phyloP scores from a whole-genome alignment of 2,329 filamentous ascomycete species.

The Cercospora brassicicola region DNA sequence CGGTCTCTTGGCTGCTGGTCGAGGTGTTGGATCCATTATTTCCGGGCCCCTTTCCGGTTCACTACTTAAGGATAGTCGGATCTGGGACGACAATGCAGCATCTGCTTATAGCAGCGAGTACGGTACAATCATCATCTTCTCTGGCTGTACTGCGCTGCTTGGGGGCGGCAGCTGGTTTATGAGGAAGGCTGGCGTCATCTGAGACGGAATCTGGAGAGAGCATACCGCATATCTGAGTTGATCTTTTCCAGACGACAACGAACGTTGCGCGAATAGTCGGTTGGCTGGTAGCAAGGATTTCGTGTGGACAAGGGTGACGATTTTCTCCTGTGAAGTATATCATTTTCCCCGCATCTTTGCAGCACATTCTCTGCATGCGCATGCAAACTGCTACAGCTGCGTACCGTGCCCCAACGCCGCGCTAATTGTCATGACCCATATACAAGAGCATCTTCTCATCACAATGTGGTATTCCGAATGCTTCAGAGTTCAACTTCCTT shows the following conservation, averaged over 20 bases:
- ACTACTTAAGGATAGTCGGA: slow-evolving; percentile 39
- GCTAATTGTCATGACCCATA: slow-evolving; percentile 6
- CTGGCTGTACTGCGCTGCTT: slow-evolving; percentile 34
- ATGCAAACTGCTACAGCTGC: slow-evolving; percentile 2
- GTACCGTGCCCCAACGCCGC: slow-evolving; percentile 11
- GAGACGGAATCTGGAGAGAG: background rate
- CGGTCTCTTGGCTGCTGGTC: slow-evolving; percentile 50
- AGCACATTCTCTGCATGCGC: background rate
- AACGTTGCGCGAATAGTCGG: too few relatives aligned
- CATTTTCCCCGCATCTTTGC: background rate
- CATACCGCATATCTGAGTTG: background rate
- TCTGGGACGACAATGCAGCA: slow-evolving; percentile 26
- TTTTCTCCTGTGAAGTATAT: background rate
- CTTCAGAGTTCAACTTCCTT: slow-evolving; percentile 28
- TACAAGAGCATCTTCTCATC: background rate
- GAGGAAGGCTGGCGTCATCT: slow-evolving; percentile 24
- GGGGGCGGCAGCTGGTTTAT: slow-evolving; percentile 27
- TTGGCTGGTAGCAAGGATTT: background rate
- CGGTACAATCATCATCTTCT: slow-evolving; percentile 46
- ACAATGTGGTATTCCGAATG: background rate
- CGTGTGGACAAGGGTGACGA: background rate
- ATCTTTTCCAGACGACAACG: background rate
- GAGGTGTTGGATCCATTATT: slow-evolving; percentile 55
- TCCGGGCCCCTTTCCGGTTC: slow-evolving; percentile 54
- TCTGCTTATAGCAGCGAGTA: slow-evolving; percentile 46